Conservation (phyloP, 176 grass and related monocot species). For the Guadua angustifolia region DNA sequence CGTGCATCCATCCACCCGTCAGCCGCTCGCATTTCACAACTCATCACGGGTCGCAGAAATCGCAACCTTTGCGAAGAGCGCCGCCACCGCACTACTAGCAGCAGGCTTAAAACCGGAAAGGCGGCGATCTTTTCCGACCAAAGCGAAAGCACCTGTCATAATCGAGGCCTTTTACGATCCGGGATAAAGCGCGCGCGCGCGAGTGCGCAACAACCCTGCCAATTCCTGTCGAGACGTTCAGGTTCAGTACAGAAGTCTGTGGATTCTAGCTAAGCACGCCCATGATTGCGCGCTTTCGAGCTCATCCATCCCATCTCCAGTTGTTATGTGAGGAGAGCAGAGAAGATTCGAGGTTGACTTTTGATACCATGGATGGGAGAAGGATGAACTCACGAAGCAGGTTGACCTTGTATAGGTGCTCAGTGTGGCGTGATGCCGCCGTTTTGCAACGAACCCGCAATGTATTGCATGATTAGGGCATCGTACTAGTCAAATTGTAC, state of each 20-base stretch:
- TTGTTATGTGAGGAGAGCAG: not conserved
- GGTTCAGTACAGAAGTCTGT: not conserved
- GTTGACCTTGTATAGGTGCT: not conserved
- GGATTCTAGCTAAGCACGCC: slow-evolving; percentile 28
- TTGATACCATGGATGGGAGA: not conserved
- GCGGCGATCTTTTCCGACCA: slow-evolving; percentile 34
- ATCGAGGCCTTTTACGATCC: slow-evolving; percentile 27
- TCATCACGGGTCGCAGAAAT: slow-evolving; percentile 21
- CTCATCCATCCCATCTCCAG: not conserved
- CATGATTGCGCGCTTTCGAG: slow-evolving; percentile 23
- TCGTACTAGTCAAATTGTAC: not conserved
- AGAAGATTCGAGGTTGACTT: not conserved
- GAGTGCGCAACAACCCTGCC: slow-evolving; percentile 16
- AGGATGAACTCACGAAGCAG: not conserved
- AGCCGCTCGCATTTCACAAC: not conserved
- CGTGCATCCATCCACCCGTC: not conserved
- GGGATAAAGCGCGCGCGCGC: not conserved
- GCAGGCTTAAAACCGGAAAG: slow-evolving; percentile 21
- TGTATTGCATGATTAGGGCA: not conserved
- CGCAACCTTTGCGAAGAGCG: not conserved
- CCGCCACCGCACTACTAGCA: not conserved
- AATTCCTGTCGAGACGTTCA: slow-evolving; percentile 18
- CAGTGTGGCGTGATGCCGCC: too few relatives aligned
- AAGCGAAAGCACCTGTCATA: slow-evolving; percentile 26
- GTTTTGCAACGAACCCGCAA: not conserved